Conservation (phyloP, 768 basidiomycete species). For the Trametes cubensis region DNA sequence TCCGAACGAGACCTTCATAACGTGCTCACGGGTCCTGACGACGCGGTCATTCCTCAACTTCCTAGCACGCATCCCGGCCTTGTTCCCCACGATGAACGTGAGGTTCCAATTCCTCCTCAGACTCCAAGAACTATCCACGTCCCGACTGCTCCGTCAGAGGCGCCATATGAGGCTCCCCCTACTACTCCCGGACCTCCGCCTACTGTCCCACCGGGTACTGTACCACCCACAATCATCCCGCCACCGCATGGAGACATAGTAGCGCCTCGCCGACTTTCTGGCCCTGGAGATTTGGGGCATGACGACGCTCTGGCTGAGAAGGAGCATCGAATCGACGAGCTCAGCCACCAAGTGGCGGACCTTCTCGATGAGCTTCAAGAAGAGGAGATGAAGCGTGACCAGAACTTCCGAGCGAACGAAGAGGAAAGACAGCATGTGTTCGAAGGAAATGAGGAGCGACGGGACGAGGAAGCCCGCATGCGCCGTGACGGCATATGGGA, state of each 20-base stretch:
- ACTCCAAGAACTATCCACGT: no score
- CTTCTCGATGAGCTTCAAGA: conserved; percentile 53
- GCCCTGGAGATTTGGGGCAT: conserved; percentile 35
- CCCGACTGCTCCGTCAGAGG: no score
- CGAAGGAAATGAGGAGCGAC: conserved; percentile 56
- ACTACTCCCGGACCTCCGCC: background rate
- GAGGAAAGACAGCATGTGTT: conserved; percentile 66
- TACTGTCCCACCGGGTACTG: background rate
- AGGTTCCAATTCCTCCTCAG: no score
- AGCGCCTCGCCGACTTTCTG: conserved; percentile 17
- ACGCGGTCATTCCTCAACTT: no score
- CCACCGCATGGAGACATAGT: background rate
- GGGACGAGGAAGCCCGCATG: conserved; percentile 57
- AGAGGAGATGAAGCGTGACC: conserved; percentile 66
- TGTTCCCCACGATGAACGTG: no score
- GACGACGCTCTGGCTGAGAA: conserved; percentile 52
- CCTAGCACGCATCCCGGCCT: no score
- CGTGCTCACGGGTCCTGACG: no score
- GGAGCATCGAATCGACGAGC: conserved; percentile 57
- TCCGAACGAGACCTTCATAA: no score
- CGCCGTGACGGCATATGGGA: conserved; percentile 49
- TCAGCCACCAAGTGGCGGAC: conserved; percentile 52
- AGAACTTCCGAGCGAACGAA: conserved; percentile 65
- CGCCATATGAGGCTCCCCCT: no score
- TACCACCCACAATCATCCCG: background rate